Evolutionary conservation across 2,329 filamentous ascomycete genomes (phyloP).

Genomic region (Trichoderma simmonsii): DNA sequence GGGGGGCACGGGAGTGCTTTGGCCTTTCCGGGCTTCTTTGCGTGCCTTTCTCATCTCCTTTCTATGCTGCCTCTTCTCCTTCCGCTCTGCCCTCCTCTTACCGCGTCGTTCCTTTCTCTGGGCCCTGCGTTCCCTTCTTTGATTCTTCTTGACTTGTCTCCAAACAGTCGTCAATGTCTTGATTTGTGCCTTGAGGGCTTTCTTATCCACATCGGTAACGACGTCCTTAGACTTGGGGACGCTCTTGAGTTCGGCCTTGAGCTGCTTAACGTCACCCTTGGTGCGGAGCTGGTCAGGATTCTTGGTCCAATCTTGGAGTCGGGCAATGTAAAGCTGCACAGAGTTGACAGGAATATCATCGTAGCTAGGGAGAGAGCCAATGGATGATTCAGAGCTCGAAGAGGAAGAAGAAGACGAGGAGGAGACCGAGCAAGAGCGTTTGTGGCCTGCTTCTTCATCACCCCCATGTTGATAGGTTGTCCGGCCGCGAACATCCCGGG

Average conservation of each 20-base stretch:
- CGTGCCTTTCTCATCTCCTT: slow-evolving; percentile 31
- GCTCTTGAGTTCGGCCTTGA: slow-evolving; percentile 44
- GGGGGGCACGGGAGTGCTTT: slow-evolving; percentile 11
- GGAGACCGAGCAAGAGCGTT: slow-evolving; percentile 35
- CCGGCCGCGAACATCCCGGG: neutral
- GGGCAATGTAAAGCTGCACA: slow-evolving; percentile 43
- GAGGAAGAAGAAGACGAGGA: slow-evolving; percentile 36
- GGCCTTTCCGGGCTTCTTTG: slow-evolving; percentile 30
- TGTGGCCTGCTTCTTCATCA: slow-evolving; percentile 20
- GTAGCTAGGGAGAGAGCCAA: slow-evolving; percentile 54
- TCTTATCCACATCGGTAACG: slow-evolving; percentile 25
- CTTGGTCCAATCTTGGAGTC: slow-evolving; percentile 48
- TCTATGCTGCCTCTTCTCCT: slow-evolving; percentile 32
- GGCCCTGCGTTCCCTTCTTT: slow-evolving; percentile 31
- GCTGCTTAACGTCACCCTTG: slow-evolving; percentile 40
- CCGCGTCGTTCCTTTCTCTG: slow-evolving; percentile 31
- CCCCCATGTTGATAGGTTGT: neutral
- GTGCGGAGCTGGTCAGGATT: slow-evolving; percentile 50
- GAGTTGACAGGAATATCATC: slow-evolving; percentile 50
- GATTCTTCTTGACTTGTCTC: slow-evolving; percentile 34
- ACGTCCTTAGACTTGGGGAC: slow-evolving; percentile 30
- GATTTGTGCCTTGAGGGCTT: slow-evolving; percentile 42
- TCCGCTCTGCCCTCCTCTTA: slow-evolving; percentile 32
- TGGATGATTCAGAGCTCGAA: slow-evolving; percentile 38
- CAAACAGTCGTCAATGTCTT: slow-evolving; percentile 44